Percentiles rank a stretch among this genome's conserved stretches.
phyloP scores from a whole-genome alignment of 768 basidiomycete species.

The Leucocoprinus sp. region DNA sequence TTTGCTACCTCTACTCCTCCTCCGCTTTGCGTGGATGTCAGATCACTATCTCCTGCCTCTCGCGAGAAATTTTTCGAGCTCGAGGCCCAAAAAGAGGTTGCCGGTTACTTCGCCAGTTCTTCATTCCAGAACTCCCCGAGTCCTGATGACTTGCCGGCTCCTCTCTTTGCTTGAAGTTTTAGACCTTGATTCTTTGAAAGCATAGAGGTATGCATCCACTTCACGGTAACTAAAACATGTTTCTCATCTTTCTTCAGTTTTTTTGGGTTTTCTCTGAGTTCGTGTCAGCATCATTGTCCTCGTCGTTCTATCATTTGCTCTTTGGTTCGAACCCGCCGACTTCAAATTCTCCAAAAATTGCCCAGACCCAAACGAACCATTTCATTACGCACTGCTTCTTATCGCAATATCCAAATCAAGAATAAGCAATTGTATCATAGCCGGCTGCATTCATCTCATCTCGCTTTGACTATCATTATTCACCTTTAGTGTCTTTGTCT shows the following conservation, averaged over 20 bases:
- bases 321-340: slow-evolving; percentile 5
- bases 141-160: slow-evolving; percentile 72
- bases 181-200: slow-evolving; percentile 20
- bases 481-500: slow-evolving; percentile 10
- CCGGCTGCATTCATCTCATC: slow-evolving; percentile 9
- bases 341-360: slow-evolving; percentile 1
- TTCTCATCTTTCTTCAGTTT: background rate
- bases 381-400: slow-evolving; percentile 4
- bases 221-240: background rate
- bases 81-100: slow-evolving; percentile 26
- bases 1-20: slow-evolving; percentile 16
- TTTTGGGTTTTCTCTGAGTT: slow-evolving; percentile 4
- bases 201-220: slow-evolving; percentile 18
- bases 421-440: slow-evolving; percentile 12
- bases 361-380: slow-evolving; percentile 7
- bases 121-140: slow-evolving; percentile 83
- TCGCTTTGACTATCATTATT: slow-evolving; percentile 12
- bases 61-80: slow-evolving; percentile 24
- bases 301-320: slow-evolving; percentile 6
- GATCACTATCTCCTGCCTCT: slow-evolving; percentile 16
- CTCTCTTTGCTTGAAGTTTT: slow-evolving; percentile 40
- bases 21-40: slow-evolving; percentile 11
- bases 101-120: slow-evolving; percentile 69
- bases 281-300: slow-evolving; percentile 10
- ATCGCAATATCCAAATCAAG: slow-evolving; percentile 10